Evolutionary conservation across 768 basidiomycete genomes (phyloP), one percentile per base, ranked within the genome.

Genomic region (Termitomyces sp.): DNA sequence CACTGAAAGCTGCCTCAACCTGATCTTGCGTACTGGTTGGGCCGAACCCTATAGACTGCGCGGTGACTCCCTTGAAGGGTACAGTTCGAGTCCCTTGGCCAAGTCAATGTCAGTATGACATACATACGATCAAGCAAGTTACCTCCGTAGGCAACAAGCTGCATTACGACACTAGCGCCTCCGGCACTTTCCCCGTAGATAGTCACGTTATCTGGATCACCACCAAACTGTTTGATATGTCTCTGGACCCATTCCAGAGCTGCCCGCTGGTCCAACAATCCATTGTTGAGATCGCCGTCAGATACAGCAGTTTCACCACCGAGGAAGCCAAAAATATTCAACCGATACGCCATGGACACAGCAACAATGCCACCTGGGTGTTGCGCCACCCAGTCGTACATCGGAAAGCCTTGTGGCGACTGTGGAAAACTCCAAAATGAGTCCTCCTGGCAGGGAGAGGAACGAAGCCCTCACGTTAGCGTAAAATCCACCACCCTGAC

Each of bases 341-440:
- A 49, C 6, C 70, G 71, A 54, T 73, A 73, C 2, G 67, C 65
- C 44, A 75, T 64, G 29, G 70, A 71, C 4, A 76, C 75, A 10
- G 60, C 71, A 9, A 75, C 61, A 28, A 77, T 65, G 3, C 70
- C 66, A 0, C 58, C 62, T 5, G 65, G 66, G 54, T 75, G 66
- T 58, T 77, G 76, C 5, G 72, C 69, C 5, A 81, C 77, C 80
- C 78, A 77, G 55, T 78, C 75, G 58, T 77, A 74, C 60, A 79
- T 63, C 1, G 79, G 79, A 58, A 79, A 80, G 7, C 77, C 77
- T 69, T 76, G 74, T 8, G 78, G 73, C 15, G 77, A 70, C 76
- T 78, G 29, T 20, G 6, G 22, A 13, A 6, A 20, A 37, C 22
- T 20, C 26, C 6, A 51, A 37, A 18, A 12, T 39, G n/a, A 39